Base-by-base conservation (phyloP, 2,329 filamentous ascomycete genomes). In the Neophaeococcomyces mojaviensis region DNA sequence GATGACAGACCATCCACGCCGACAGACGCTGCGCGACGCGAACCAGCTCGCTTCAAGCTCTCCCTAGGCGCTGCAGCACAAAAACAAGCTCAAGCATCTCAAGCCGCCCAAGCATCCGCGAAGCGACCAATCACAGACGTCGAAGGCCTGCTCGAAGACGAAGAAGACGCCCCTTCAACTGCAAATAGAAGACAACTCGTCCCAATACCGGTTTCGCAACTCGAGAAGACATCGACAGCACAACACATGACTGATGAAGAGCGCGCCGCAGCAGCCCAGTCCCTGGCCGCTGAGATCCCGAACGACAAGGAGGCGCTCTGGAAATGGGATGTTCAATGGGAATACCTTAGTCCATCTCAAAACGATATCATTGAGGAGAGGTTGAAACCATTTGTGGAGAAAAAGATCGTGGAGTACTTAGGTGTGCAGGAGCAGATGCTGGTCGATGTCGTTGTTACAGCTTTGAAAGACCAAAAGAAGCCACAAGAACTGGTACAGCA, bases 361-460 rank as follows among this genome's bases (percentile, higher is more conserved):
- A 28, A 28, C 20, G 30, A 44, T 32, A 77, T 92, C 34, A 79
- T 97, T 49, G 78, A 80, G 50, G 86, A 94, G 53, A 89, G 96
- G 63, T 79, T 98, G 56, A 81, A 86, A 59, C 89, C 90, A 24
- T 98, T 96, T 68, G 87, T 97, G 47, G 88, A 95, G 72, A 94
- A 94, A 77, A 98, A 97, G 76, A 87, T 97, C 56, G 84, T 98
- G 50, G 92, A 98, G 66, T 94, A 92, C 58, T 77, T 98, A 39
- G 94, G 94, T 49, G 86, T 98, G 48, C 88, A 97, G 67, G 92
- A 98, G 65, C 87, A 97, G 68, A 82, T 96, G 69, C 72, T 98
- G 39, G 88, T 98, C 26, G 89, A 95, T 61, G 83, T 92, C 35
- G 88, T 97, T 32, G 84, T 96, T 61, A 84, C 88, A 59, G 88